Base-by-base conservation (phyloP, 2,329 filamentous ascomycete species). In the Penicillium sp. region DNA sequence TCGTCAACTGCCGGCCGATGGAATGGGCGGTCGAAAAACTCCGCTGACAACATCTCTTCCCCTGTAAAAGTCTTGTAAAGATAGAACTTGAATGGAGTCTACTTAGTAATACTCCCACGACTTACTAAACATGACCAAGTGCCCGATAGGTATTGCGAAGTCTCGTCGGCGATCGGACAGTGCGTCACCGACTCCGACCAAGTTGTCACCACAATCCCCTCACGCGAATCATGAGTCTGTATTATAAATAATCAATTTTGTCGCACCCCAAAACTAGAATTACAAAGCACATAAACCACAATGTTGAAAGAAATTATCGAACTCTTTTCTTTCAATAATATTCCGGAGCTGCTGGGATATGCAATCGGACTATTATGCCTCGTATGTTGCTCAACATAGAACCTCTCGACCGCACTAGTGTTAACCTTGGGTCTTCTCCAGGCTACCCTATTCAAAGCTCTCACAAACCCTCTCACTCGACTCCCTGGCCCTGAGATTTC, bases 401-500 rank as follows among this genome's bases (percentile, higher is more conserved):
- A 36, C 5, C n/a, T 26, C 11, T 31, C 19, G 14, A 4, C 34
- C 26, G 16, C 16, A 23, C 16, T 10, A 14, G n/a, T 10, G 2
- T 2, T 18, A 10, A 33, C 2, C 13, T 42, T 14, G 24, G 16
- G 29, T 39, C 18, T 36, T 31, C n/a, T 8, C 2, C 34, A 64
- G 60, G 39, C 23, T 16, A 16, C 43, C 14, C 14, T 61, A 2
- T 59, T 60, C 37, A 48, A 39, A 24, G 43, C 55, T 19, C 33
- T 61, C 16, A 48, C 44, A 13, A 60, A 51, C 16, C 56, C 56
- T 16, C 44, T 68, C 2, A 56, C 60, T 1, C 42, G 51, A 11
- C 29, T 67, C 6, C 66, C 66, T 2, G 67, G 67, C 3, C 65
- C 67, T 1, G 51, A 59, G 23, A 51, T 64, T 19, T 66, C 67